phyloP scores from a whole-genome alignment of 192 early-diverging fungal species.

The Geosiphon pyriformis region DNA sequence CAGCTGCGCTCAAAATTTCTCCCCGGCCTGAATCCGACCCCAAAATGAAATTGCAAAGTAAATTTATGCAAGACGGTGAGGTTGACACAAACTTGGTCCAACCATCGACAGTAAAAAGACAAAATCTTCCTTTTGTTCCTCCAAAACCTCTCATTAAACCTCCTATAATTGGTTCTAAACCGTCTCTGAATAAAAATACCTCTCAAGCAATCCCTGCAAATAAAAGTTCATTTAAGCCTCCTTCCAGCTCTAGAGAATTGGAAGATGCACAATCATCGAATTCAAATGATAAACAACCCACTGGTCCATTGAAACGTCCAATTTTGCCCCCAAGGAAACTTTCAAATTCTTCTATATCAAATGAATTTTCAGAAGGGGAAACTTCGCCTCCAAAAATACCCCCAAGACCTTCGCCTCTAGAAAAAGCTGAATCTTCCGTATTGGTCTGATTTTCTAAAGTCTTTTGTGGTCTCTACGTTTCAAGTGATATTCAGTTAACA shows the following conservation, averaged over 20 bases:
- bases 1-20: neutral
- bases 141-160: neutral
- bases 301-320: neutral
- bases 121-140: neutral
- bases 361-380: neutral
- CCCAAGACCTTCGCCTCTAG: neutral
- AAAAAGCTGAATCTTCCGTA: neutral
- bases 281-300: neutral
- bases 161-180: neutral
- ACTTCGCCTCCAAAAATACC: neutral
- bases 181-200: neutral
- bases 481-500: too few species aligned
- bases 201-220: neutral
- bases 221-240: neutral
- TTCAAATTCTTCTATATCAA: slow-evolving; percentile 12
- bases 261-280: neutral
- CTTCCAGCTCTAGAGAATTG: neutral
- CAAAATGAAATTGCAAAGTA: neutral
- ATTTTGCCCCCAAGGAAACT: slow-evolving; percentile 7
- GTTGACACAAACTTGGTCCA: neutral
- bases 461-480: neutral
- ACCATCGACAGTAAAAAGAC: neutral
- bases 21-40: neutral
- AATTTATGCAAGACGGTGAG: neutral
- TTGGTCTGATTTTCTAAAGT: neutral